Conservation (phyloP, 495 filamentous ascomycete genomes). For the Hypoxylon trugodes region DNA sequence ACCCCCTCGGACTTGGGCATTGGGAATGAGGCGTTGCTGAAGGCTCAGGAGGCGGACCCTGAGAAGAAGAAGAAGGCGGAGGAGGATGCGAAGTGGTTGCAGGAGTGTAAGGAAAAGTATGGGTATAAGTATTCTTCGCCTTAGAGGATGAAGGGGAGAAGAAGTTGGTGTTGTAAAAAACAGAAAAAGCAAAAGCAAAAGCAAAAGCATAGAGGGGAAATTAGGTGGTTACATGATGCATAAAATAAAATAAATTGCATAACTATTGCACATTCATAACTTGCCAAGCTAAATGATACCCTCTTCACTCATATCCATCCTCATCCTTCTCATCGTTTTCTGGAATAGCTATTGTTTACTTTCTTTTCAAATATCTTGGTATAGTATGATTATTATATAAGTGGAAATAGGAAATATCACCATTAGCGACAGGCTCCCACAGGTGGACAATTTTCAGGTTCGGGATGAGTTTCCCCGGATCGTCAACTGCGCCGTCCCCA, state of each 20-base stretch:
- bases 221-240: too few relatives aligned
- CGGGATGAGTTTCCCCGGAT: conserved; percentile 42
- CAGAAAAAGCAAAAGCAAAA: too few relatives aligned
- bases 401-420: too few relatives aligned
- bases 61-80: conserved; percentile 36
- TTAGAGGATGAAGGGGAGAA: conserved; percentile 2
- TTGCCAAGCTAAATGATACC: too few relatives aligned
- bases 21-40: conserved; percentile 8
- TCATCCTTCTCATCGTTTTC: too few relatives aligned
- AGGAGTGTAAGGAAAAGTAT: conserved; percentile 48
- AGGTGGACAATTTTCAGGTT: conserved; percentile 34
- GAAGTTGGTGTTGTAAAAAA: not conserved
- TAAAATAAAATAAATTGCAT: too few relatives aligned
- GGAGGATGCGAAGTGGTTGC: conserved; percentile 32
- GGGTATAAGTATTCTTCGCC: conserved; percentile 51
- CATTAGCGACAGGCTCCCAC: conserved; percentile 24
- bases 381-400: conserved; percentile 1
- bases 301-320: too few relatives aligned
- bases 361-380: too few relatives aligned
- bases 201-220: too few relatives aligned
- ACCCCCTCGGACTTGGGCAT: conserved; percentile 58
- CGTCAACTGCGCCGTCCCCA: conserved; percentile 29
- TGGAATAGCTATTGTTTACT: too few relatives aligned
- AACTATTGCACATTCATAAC: too few relatives aligned
- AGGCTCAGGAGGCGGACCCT: conserved; percentile 34